Evolutionary conservation across 2,329 filamentous ascomycete genomes (phyloP), one percentile per base, ranked within the genome.

Genomic region (Didymella keratinophila): DNA sequence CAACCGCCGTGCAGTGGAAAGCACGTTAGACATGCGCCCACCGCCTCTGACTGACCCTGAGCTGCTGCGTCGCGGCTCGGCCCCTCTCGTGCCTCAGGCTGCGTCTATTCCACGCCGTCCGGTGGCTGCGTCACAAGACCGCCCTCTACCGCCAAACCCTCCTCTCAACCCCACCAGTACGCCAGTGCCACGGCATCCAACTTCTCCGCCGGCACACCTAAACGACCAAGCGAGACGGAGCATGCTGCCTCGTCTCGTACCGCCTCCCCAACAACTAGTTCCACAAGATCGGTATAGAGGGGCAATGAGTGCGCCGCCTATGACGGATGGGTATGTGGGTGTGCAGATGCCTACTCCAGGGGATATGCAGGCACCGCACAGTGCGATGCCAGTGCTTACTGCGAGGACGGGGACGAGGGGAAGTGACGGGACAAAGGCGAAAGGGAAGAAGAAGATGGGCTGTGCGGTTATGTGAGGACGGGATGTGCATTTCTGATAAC

Each of bases 41-140:
- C 65, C 71, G 3, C 69, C 72, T 0, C 14, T 66, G 6, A 27
- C 67, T 28, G 57, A 65, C 32, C 53, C 61, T 1, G 47, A 53
- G 2, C 48, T 51, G 2, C 60, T 60, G 2, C 70, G 71, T 11
- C 60, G 69, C 23, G 72, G 66, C n/a, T 73, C 69, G 9, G 71
- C 65, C 3, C 71, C 71, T 1, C 64, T 50, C 28, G 48, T 41
- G 2, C 34, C 47, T 12, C 46, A 41, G 4, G 18, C 46, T 3
- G 3, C 20, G 54, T 63, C 12, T 45, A 46, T 64, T 11, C 50
- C 42, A 2, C 60, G 65, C 18, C 67, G 65, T 3, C 64, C 60
- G 2, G 37, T 62, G 2, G 23, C 44, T 9, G 11, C 21, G 5
- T 14, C 21, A 3, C 41, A 18, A 21, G 47, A 54, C 2, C 54